Base-by-base conservation (phyloP, 305 asterid genomes). In the Ruellia speciosa region DNA sequence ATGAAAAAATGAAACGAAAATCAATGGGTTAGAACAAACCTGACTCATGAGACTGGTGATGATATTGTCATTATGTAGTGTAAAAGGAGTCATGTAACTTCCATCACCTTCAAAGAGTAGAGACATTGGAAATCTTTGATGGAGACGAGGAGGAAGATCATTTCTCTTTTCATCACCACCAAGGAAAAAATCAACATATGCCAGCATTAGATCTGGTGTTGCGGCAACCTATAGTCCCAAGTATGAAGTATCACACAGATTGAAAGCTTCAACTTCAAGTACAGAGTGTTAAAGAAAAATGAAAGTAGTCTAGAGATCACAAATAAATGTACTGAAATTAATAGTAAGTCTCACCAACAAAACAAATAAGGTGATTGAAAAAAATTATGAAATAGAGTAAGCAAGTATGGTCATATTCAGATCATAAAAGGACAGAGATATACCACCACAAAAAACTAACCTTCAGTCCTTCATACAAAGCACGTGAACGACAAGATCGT, bases 401-500 rank as follows among this genome's bases (percentile, higher is more conserved):
- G n/a, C n/a, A n/a, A n/a, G n/a, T n/a, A n/a, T n/a, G n/a, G n/a
- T n/a, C n/a, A 68, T 62, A 46, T 50, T 20, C 18, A 31, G 18
- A 60, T 9, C 51, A 54, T 7, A 46, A 7, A 19, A 62, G 50
- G 31, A 48, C 49, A 14, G 5, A 46, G 48, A 14, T 9, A 63
- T 53, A 40, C 56, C 17, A 37, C 41, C 17, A 37, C 41, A 37
- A 47, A 47, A 47, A 14, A 47, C 19, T 71, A 60, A 90, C 98
- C 98, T 90, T 93, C 66, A 93, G 77, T 49, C 99, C 99, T 71
- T 93, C 99, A 67, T 89, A 93, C 12, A 93, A 81, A 66, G 99
- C 99, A 70, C 99, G 99, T 5, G 99, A 93, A 62, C 99, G 94
- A 66, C 99, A 93, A 70, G 99, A 93, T 52, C 99, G 95, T 68